Evolutionary conservation across 352 stramenopile species (phyloP), one percentile per base, ranked within the genome.

Genomic region (Globisporangium solare): DNA sequence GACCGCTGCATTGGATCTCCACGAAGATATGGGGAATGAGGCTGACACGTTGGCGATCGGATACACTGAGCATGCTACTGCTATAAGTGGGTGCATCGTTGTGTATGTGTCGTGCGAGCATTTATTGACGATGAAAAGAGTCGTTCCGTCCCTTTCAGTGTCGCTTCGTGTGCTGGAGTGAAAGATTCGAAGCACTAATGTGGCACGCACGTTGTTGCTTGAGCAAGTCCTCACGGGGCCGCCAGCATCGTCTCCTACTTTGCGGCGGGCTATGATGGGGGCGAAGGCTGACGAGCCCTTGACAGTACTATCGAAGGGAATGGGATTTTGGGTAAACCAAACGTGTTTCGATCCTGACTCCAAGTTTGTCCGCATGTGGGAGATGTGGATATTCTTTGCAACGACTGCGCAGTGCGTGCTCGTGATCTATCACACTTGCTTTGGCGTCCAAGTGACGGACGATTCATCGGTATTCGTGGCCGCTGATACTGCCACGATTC

Each of bases 11-110:
- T 45, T 85, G 48, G 58, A 65, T 21, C 27, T 49, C 4, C 37
- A 62, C 45, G 47, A 49, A 4, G 47, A 52, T 18, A 39, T 14
- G 17, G 21, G 22, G 47, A 39, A 41, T 54, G 15, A 37, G 47
- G 24, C 18, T 39, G 18, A 13, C 27, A 17, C 18, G n/a, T 32
- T 45, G 2, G 22, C 43, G 3, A 39, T 67, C 11, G 70, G 71
- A 7, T 79, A 81, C 20, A 35, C 51, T 2, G 74, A 81, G 40
- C 68, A 67, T 0, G 73, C 73, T 54, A 79, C 64, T 14, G 74
- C 74, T 37, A 60, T 79, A 47, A 85, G 73, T 17, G 73, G 74
- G 3, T 83, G 73, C 24, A 85, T 85, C 43, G 70, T 85, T 2
- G 66, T 85, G 12, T 83, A 68, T 37, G 45, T 83, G 8, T 74